These are phyloP conservation scores for Aspergillus latus DNA, from an alignment of 2,329 filamentous ascomycete genomes.

Conservation along the genomic window DNA sequence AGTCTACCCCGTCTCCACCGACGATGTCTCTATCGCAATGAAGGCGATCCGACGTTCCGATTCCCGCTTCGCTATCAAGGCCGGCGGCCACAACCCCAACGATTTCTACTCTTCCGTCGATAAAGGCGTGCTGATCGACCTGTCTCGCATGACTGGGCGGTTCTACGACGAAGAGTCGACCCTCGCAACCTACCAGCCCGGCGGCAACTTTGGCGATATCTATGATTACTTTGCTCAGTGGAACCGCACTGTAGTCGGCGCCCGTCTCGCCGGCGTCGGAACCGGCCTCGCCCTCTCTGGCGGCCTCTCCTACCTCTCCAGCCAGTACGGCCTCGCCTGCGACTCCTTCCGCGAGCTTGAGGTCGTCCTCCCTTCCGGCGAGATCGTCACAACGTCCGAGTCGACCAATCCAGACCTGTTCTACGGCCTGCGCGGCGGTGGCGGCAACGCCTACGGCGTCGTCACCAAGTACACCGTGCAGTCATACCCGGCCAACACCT, in stretches of 20 bases:
- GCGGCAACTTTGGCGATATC: slow-evolving; percentile 9
- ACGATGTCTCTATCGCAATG: slow-evolving; percentile 22
- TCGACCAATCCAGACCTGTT: slow-evolving; percentile 56
- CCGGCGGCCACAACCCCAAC: slow-evolving; percentile 13
- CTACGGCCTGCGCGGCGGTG: slow-evolving; percentile 62
- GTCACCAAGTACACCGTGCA: slow-evolving; percentile 35
- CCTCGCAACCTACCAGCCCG: slow-evolving; percentile 11
- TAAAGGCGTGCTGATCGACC: slow-evolving; percentile 11
- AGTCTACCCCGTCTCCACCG: slow-evolving; percentile 18
- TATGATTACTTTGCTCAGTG: slow-evolving; percentile 8
- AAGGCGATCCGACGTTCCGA: slow-evolving; percentile 4
- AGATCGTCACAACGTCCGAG: slow-evolving; percentile 50
- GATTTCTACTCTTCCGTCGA: slow-evolving; percentile 15
- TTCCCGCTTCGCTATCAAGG: slow-evolving; percentile 13
- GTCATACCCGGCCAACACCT: slow-evolving; percentile 6
- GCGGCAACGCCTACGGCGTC: slow-evolving; percentile 60
- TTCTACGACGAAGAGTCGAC: background rate
- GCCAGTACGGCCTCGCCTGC: slow-evolving; percentile 12
- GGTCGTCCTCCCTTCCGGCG: slow-evolving; percentile 54
- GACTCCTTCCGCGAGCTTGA: slow-evolving; percentile 32
- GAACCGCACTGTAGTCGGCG: slow-evolving; percentile 13
- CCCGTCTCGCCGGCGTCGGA: slow-evolving; percentile 8
- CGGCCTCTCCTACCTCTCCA: slow-evolving; percentile 10
- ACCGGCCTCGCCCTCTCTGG: slow-evolving; percentile 7
- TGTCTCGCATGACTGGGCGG: background rate